These are phyloP conservation scores for Cytospora piceicola DNA, from an alignment of 2,329 filamentous ascomycete species.

Conservation along the genomic window DNA sequence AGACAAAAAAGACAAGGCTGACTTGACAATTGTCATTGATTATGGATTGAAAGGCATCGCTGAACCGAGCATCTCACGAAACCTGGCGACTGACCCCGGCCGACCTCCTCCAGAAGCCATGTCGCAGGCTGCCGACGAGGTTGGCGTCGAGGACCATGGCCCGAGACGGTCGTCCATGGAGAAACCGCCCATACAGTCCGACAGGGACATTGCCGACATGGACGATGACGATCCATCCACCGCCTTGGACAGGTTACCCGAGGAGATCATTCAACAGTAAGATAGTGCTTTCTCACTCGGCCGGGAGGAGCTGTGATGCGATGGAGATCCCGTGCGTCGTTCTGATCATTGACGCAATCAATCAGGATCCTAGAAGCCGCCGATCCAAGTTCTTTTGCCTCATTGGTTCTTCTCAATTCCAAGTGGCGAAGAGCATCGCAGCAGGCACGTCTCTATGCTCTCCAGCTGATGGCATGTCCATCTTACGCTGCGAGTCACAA, in stretches of 20 bases:
- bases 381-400: slow-evolving; percentile 68
- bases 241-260: slow-evolving; percentile 62
- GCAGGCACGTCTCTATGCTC: slow-evolving; percentile 64
- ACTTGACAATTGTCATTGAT: neutral
- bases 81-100: slow-evolving; percentile 7
- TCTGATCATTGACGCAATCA: slow-evolving; percentile 13
- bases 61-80: neutral
- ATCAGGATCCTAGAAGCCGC: slow-evolving; percentile 63
- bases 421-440: slow-evolving; percentile 69
- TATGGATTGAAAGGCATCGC: slow-evolving; percentile 20
- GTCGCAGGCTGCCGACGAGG: slow-evolving; percentile 30
- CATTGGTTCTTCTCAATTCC: slow-evolving; percentile 65
- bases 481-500: slow-evolving; percentile 59
- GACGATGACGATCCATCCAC: slow-evolving; percentile 34
- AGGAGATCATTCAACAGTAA: slow-evolving; percentile 73
- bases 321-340: neutral
- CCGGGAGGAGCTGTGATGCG: neutral
- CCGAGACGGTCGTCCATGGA: slow-evolving; percentile 40
- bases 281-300: slow-evolving; percentile 34
- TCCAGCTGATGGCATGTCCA: slow-evolving; percentile 64
- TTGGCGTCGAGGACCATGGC: slow-evolving; percentile 30
- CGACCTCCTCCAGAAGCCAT: slow-evolving; percentile 29
- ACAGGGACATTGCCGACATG: slow-evolving; percentile 28
- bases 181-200: slow-evolving; percentile 39
- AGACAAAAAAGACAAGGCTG: neutral